Percentiles rank a stretch among this genome's conserved stretches.
phyloP scores from a whole-genome alignment of 805 yeast genomes.

The Aciculoconidium aculeatum region DNA sequence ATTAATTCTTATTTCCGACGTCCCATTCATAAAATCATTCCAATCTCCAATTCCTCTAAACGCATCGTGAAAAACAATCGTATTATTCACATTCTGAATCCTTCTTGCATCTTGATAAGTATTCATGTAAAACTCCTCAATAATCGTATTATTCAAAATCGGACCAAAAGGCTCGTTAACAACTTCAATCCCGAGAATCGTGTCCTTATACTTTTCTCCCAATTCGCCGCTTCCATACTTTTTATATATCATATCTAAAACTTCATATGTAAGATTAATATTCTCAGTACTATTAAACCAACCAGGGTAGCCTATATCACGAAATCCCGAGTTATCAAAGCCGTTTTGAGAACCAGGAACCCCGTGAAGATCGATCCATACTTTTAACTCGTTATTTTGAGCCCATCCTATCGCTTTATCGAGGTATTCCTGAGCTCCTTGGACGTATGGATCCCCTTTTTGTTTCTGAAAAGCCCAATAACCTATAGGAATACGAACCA shows the following conservation, averaged over 20 bases:
- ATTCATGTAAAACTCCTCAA: conserved; percentile 23
- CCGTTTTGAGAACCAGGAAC: conserved; percentile 85
- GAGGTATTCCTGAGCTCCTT: conserved; percentile 60
- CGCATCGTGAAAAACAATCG: conserved; percentile 61
- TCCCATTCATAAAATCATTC: conserved; percentile 38
- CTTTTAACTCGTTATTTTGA: conserved; percentile 49
- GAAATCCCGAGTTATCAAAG: conserved; percentile 72
- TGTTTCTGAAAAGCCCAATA: conserved; percentile 66
- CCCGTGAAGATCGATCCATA: conserved; percentile 76
- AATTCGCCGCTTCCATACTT: conserved; percentile 29
- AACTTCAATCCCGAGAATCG: conserved; percentile 34
- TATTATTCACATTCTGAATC: conserved; percentile 27
- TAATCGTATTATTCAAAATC: conserved; percentile 13
- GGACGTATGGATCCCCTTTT: conserved; percentile 55
- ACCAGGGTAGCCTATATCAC: conserved; percentile 38
- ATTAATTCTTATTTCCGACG: too few relatives aligned
- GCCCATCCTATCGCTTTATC: conserved; percentile 69
- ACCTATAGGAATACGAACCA: conserved; percentile 75
- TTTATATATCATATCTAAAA: conserved; percentile 25
- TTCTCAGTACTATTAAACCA: conserved; percentile 27
- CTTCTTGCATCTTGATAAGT: conserved; percentile 29
- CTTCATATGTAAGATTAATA: conserved; percentile 25
- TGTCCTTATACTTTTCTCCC: conserved; percentile 20
- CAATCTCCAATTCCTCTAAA: conserved; percentile 52
- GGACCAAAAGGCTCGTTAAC: conserved; percentile 37